A percentile compares a stretch with the other conserved stretches of the same genome.
phyloP scores from a whole-genome alignment of 148 eudicot species.

The Gaultheria prostrata region DNA sequence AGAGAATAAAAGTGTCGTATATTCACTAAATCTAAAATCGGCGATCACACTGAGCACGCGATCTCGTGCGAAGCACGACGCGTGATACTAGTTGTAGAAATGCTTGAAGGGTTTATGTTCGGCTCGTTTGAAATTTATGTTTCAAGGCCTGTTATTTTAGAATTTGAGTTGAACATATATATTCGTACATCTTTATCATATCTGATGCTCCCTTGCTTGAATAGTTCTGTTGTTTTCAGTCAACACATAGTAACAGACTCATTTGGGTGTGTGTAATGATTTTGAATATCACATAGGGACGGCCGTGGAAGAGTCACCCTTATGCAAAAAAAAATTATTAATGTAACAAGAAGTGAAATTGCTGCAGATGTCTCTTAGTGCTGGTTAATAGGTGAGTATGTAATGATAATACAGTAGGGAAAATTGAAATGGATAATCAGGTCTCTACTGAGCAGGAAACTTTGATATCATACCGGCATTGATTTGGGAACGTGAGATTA shows the following conservation, averaged over 20 bases:
- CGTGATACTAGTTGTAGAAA: too few species aligned
- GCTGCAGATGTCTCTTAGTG: neutral
- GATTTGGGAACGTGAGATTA: neutral
- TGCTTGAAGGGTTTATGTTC: neutral
- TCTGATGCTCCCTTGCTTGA: neutral
- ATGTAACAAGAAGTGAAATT: neutral
- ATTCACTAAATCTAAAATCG: too few species aligned
- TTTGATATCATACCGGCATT: neutral
- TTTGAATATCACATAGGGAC: neutral
- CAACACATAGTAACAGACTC: neutral
- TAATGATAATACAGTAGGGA: neutral
- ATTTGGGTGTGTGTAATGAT: neutral
- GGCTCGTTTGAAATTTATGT: neutral
- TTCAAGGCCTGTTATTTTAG: neutral
- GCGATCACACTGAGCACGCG: too few species aligned
- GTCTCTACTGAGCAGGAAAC: neutral
- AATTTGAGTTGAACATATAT: too few species aligned
- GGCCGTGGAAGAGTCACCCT: neutral
- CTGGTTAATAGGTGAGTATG: neutral
- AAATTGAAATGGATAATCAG: neutral
- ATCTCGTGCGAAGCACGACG: too few species aligned
- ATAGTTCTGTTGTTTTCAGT: neutral
- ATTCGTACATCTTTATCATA: too few species aligned
- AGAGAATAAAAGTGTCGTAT: too few species aligned
- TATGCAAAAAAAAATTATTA: neutral